Evolutionary conservation across 2,329 filamentous ascomycete species (phyloP).

Genomic region (Curvularia eragrostidis): DNA sequence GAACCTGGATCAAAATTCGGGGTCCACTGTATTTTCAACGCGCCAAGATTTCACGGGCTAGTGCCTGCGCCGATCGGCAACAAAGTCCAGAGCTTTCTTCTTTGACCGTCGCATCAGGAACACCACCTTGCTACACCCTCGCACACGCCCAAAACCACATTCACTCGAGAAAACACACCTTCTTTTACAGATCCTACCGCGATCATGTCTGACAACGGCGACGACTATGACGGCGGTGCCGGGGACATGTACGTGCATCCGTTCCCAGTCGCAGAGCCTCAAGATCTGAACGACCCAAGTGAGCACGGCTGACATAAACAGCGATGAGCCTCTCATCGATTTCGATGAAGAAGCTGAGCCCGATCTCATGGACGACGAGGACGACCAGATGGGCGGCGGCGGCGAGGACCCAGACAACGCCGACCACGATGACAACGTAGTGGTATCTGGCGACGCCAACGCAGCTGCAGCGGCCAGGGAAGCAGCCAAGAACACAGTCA

Average conservation of each 20-base stretch:
- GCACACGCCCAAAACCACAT: slow-evolving; percentile 6
- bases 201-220: slow-evolving; percentile 56
- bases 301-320: slow-evolving; percentile 24
- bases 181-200: slow-evolving; percentile 5
- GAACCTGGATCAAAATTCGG: slow-evolving; percentile 7
- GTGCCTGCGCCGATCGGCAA: slow-evolving; percentile 23
- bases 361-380: slow-evolving; percentile 69
- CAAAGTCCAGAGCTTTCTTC: slow-evolving; percentile 27
- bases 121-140: slow-evolving; percentile 12
- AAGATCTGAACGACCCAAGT: slow-evolving; percentile 1
- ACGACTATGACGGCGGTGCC: slow-evolving; percentile 45
- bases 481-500: slow-evolving; percentile 61
- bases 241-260: slow-evolving; percentile 39
- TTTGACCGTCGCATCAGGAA: slow-evolving; percentile 21
- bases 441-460: slow-evolving; percentile 60
- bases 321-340: slow-evolving; percentile 49
- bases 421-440: slow-evolving; percentile 51
- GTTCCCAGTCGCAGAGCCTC: slow-evolving; percentile 16
- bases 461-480: slow-evolving; percentile 53
- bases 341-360: slow-evolving; percentile 69
- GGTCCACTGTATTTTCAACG: slow-evolving; percentile 28
- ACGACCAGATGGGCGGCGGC: slow-evolving; percentile 56
- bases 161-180: not conserved
- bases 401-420: slow-evolving; percentile 44
- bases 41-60: slow-evolving; percentile 31